Evolutionary conservation across 2,329 filamentous ascomycete genomes (phyloP).

Genomic region (Epichloe amarillans): DNA sequence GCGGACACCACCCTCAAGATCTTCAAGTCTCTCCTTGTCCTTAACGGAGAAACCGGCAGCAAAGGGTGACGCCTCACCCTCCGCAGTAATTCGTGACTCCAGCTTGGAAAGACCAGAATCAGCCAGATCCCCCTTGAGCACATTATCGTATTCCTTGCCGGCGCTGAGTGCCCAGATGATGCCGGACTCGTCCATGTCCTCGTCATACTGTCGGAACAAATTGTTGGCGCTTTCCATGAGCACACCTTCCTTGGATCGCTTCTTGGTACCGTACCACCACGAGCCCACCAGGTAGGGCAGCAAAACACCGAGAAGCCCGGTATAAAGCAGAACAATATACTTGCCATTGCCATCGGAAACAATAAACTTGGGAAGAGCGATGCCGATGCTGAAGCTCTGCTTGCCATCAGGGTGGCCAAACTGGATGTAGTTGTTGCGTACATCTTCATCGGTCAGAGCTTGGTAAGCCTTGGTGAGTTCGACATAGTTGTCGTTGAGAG

Average conservation of each 20-base stretch:
- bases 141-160: slow-evolving; percentile 71
- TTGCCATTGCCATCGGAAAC: slow-evolving; percentile 89
- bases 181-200: slow-evolving; percentile 66
- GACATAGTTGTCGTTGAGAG: slow-evolving; percentile 77
- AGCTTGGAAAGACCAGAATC: slow-evolving; percentile 72
- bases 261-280: slow-evolving; percentile 98
- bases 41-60: slow-evolving; percentile 51
- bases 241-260: slow-evolving; percentile 84
- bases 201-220: slow-evolving; percentile 85
- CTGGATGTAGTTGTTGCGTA: slow-evolving; percentile 92
- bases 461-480: slow-evolving; percentile 98
- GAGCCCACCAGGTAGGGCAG: slow-evolving; percentile 87
- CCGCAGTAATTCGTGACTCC: slow-evolving; percentile 64
- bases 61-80: slow-evolving; percentile 37
- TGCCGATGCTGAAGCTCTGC: slow-evolving; percentile 95
- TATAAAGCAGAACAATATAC: slow-evolving; percentile 86
- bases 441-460: slow-evolving; percentile 89
- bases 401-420: slow-evolving; percentile 96
- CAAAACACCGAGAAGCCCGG: slow-evolving; percentile 72
- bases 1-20: slow-evolving; percentile 65
- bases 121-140: slow-evolving; percentile 64
- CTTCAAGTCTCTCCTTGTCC: slow-evolving; percentile 63
- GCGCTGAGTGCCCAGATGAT: slow-evolving; percentile 71
- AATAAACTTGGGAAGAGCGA: slow-evolving; percentile 86
- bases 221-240: slow-evolving; percentile 88